Evolutionary conservation across 495 filamentous ascomycete genomes (phyloP), one percentile per base, ranked within the genome.

Genomic region (Staphylotrichum longicolle): DNA sequence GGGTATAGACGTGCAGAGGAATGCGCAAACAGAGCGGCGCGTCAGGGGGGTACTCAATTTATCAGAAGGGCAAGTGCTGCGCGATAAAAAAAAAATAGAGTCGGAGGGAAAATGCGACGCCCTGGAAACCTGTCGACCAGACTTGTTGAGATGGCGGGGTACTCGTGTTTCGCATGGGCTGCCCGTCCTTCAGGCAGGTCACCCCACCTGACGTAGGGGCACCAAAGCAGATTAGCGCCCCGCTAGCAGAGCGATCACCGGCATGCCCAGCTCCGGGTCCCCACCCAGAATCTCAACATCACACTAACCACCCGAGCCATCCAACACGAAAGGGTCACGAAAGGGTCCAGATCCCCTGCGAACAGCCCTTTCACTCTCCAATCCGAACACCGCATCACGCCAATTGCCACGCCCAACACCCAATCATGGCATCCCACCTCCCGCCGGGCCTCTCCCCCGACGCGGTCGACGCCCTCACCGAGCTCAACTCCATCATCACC

Each of bases 381-480:
- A 27, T 1, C 20, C 20, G 20, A 27, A 27, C 20, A 27, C 20
- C 20, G 20, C 20, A 27, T 27, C 20, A 27, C 20, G 20, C 20
- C 20, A 27, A 27, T 27, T 27, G 20, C 14, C 42, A 11, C 42
- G 12, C 42, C 42, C 9, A n/a, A 12, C 14, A 12, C 14, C 20
- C n/a, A 30, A 50, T 50, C 47, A 75, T 72, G 66, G 60, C 70
- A 40, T 67, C 70, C 33, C 71, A 71, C 41, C 71, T 75, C 56
- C 77, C 79, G 56, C 67, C 75, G 47, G 72, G 77, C 60, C 78
- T 83, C 67, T 78, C 85, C 70, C 72, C 83, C 58, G 79, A 84
- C 77, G 85, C 85, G 20, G 87, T 96, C 73, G 93, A 96, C 80
- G 85, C 91, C 62, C 80, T 97, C 52, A 91, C 94, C 54, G 83